Base-by-base conservation (phyloP, 768 basidiomycete species). In the Mycena latifolia region DNA sequence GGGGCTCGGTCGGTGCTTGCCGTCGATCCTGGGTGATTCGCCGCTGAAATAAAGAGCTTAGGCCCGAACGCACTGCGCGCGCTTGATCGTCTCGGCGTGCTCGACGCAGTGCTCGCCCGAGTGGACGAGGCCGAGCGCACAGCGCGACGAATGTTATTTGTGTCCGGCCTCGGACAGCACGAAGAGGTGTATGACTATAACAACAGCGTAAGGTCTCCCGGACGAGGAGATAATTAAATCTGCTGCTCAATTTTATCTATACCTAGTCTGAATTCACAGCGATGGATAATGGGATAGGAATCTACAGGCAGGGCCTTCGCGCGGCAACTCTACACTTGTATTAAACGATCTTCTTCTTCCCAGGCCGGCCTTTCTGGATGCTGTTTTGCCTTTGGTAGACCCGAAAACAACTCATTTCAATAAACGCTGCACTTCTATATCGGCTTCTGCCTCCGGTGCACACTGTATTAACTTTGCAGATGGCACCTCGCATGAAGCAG, bases 351-450 rank as follows among this genome's bases (percentile, higher is more conserved):
- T 6, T 20, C 29, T 24, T n/a, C 29, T 27, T 54, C 35, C n/a
- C 57, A 87, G 86, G 47, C 85, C 86, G 6, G 78, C 76, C 10
- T 86, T 87, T 65, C 75, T 89, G 7, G 81, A 86, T n/a, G 84
- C 85, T 1, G 71, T 89, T 27, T 73, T 82, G 8, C 78, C 77
- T 9, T 75, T 82, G 22, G 55, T 87, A 27, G 80, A 87, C 64
- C 78, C 82, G 0, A 69, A 75, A 12, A 72, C 74, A 33, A 76
- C 80, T 7, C 84, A 85, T 67, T 85, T 88, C 75, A 79, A 84
- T 70, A 87, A 86, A 68, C 84, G 85, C 14, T 85, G 84, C 69
- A 75, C 71, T 14, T 77, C 76, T 12, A 70, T 85, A n/a, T 71
- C 75, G 24, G 61, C 76, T 79, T 28, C 89, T 15, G 56, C 71